Conservation (phyloP, 306 rosid genomes). For the Calophaca sinica region DNA sequence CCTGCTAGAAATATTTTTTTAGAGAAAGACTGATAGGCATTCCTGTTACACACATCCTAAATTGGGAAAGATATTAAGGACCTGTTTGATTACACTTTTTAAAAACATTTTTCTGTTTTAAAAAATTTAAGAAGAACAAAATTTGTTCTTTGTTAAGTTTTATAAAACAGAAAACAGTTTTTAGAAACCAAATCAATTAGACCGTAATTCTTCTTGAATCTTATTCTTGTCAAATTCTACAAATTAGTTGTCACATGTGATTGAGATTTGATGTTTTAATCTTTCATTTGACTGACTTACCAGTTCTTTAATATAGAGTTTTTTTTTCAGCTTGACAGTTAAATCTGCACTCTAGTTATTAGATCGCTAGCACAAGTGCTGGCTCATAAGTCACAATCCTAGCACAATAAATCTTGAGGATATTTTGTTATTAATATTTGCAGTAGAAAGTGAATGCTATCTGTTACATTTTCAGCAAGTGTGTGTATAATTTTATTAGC, state of each 20-base stretch:
- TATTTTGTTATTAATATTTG: not conserved
- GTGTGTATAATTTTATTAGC: not conserved
- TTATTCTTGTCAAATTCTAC: not conserved
- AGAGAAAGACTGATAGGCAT: not conserved
- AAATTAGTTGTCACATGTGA: not conserved
- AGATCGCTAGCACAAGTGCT: not conserved
- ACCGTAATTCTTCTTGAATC: constrained; percentile 16
- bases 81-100: too few relatives aligned
- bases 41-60: not conserved
- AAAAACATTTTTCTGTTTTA: too few relatives aligned
- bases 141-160: too few relatives aligned
- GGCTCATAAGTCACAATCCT: not conserved
- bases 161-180: too few relatives aligned
- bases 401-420: not conserved
- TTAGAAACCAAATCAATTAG: too few relatives aligned
- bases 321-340: not conserved
- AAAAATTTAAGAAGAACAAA: too few relatives aligned
- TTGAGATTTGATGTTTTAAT: not conserved
- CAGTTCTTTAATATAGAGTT: not conserved
- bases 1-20: constrained; percentile 15
- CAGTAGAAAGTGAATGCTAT: constrained; percentile 4
- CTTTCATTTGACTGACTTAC: not conserved
- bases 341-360: not conserved
- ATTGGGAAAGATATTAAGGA: not conserved
- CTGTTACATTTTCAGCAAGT: not conserved